These are phyloP conservation scores for Neostapfia colusana DNA, from an alignment of 176 grass and related monocot species.

Conservation along the genomic window DNA sequence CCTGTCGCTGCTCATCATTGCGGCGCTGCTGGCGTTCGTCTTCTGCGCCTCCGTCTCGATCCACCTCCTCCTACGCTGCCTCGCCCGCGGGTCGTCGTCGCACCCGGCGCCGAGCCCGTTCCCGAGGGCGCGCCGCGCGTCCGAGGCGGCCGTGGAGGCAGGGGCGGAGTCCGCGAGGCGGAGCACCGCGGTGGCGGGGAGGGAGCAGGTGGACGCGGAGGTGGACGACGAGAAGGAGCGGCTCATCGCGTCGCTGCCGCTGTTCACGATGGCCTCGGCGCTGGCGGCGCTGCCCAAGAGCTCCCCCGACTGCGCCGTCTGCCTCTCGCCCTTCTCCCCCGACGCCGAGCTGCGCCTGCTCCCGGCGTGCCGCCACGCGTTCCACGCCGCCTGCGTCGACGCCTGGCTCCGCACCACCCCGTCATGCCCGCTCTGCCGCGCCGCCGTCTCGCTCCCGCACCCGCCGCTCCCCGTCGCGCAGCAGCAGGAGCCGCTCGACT, in stretches of 20 bases:
- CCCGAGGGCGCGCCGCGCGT: constrained; percentile 5
- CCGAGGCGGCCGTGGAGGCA: neutral
- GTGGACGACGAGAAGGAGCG: constrained; percentile 58
- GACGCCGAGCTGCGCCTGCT: constrained; percentile 83
- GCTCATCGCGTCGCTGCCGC: constrained; percentile 76
- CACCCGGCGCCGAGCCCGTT: constrained; percentile 24
- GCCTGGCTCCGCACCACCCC: constrained; percentile 83
- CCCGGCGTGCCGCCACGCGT: constrained; percentile 85
- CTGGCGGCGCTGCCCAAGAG: constrained; percentile 75
- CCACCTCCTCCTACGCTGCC: constrained; percentile 75
- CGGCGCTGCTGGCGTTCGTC: constrained; percentile 65
- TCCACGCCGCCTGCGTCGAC: constrained; percentile 85
- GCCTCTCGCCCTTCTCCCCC: constrained; percentile 73
- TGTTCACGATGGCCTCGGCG: constrained; percentile 81
- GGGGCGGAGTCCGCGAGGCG: neutral
- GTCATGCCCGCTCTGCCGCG: constrained; percentile 89
- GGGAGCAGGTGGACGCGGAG: neutral
- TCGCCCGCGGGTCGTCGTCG: constrained; percentile 40
- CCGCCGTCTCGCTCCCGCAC: constrained; percentile 63
- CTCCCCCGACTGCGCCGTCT: constrained; percentile 87
- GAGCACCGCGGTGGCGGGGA: neutral
- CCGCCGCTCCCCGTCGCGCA: constrained; percentile 44
- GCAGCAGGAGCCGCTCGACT: constrained; percentile 7
- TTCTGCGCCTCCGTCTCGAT: constrained; percentile 68
- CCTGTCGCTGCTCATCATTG: constrained; percentile 73